phyloP scores from a whole-genome alignment of 2,329 filamentous ascomycete genomes.

The Alternaria longipes region DNA sequence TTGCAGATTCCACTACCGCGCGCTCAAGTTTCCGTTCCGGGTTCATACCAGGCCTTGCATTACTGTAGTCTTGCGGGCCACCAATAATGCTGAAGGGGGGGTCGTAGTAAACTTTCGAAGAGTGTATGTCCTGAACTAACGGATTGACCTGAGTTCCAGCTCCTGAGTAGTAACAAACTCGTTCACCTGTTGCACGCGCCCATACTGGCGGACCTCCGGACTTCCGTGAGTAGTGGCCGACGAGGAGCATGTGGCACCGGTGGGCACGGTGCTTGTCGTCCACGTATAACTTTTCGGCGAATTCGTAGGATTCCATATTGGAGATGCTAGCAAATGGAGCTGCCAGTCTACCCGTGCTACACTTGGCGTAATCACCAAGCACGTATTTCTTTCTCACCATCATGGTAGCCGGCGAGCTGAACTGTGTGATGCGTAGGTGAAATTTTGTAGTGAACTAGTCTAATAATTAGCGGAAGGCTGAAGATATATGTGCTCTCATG shows the following conservation, averaged over 20 bases:
- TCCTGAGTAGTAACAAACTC: conserved; percentile 5
- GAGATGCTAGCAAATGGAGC: not conserved
- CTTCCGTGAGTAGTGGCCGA: conserved; percentile 11
- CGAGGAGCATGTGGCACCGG: conserved; percentile 1
- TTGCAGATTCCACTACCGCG: conserved; percentile 9
- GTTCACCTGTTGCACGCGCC: not conserved
- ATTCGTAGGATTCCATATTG: not conserved
- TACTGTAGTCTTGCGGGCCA: not conserved
- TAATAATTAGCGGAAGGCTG: not conserved
- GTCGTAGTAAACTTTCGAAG: not conserved
- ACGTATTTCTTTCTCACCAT: not conserved
- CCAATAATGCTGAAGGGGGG: not conserved
- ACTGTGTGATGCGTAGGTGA: not conserved
- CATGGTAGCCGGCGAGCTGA: not conserved
- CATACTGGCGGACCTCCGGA: conserved; percentile 8
- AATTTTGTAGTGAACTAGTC: no score
- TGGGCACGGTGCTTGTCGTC: not conserved
- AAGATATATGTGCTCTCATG: not conserved
- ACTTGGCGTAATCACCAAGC: not conserved
- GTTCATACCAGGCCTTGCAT: not conserved
- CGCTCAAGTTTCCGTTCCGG: not conserved
- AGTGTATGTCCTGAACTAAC: not conserved
- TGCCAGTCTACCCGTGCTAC: not conserved
- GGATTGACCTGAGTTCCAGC: not conserved
- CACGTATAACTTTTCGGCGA: not conserved